Percentiles rank a stretch among this genome's conserved stretches.
Conservation (phyloP, 2,329 filamentous ascomycete species). For the Dactylella cylindrospora region DNA sequence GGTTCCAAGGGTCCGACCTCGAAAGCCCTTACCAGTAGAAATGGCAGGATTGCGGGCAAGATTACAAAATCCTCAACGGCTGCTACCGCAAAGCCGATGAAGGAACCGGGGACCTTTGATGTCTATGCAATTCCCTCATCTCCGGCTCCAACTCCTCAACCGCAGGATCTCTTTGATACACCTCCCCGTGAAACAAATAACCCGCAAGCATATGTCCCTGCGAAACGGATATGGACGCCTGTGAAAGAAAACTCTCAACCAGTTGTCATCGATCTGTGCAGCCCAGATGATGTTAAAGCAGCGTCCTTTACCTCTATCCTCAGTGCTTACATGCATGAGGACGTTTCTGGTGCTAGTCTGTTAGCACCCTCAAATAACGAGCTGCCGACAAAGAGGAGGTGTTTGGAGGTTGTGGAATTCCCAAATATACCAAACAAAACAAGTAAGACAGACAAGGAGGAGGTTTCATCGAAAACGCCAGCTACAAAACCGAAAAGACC, state of each 20-base stretch:
- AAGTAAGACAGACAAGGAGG: too few species aligned
- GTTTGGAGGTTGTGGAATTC: slow-evolving; percentile 17
- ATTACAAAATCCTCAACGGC: slow-evolving; percentile 9
- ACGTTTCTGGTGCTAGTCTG: not conserved
- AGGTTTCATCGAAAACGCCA: not conserved
- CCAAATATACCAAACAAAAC: too few species aligned
- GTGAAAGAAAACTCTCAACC: slow-evolving; percentile 28
- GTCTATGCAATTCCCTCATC: slow-evolving; percentile 22
- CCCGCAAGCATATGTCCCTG: slow-evolving; percentile 17
- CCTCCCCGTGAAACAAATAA: slow-evolving; percentile 25
- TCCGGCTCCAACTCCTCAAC: not conserved
- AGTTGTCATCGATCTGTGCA: slow-evolving; percentile 34
- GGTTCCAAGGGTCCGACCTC: slow-evolving; percentile 8
- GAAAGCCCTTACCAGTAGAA: slow-evolving; percentile 10
- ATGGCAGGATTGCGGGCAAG: slow-evolving; percentile 23
- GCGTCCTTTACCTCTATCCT: slow-evolving; percentile 14
- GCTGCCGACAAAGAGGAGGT: slow-evolving; percentile 14
- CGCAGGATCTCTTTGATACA: not conserved
- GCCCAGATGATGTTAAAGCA: slow-evolving; percentile 20
- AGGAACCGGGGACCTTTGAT: slow-evolving; percentile 13
- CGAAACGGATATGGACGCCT: slow-evolving; percentile 33
- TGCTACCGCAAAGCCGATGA: not conserved
- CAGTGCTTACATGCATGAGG: slow-evolving; percentile 18
- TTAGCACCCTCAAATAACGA: too few species aligned
- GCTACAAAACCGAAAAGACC: not conserved